Evolutionary conservation across 1,284 basidiomycete genomes (phyloP).

Genomic region (Pseudomicrostroma phylloplanum): DNA sequence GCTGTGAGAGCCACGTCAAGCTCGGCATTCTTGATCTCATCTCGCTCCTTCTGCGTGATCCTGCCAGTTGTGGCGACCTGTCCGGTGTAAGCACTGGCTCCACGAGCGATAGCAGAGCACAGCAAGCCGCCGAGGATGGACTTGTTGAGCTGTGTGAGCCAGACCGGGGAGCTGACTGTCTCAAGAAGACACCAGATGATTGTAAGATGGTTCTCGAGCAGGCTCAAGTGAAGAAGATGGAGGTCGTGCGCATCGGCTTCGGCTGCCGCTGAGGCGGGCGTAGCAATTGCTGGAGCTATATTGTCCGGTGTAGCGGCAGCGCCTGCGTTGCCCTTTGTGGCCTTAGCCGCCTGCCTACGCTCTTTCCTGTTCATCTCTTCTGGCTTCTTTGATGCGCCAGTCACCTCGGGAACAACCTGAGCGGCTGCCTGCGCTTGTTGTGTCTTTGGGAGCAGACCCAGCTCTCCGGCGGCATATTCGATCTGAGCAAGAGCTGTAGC

Average conservation of each 20-base stretch:
- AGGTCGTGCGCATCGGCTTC: slow-evolving; percentile 8
- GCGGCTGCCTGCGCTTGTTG: not conserved
- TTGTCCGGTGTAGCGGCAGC: not conserved
- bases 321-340: not conserved
- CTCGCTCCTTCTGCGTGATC: not conserved
- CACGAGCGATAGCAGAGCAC: slow-evolving; percentile 1
- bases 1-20: slow-evolving; percentile 1
- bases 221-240: slow-evolving; percentile 1
- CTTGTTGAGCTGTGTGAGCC: slow-evolving; percentile 5
- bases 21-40: not conserved
- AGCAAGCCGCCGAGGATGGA: slow-evolving; percentile 4
- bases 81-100: not conserved
- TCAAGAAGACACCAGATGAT: slow-evolving; percentile 14
- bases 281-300: slow-evolving; percentile 13
- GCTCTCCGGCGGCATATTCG: slow-evolving; percentile 4
- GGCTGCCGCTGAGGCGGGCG: slow-evolving; percentile 18
- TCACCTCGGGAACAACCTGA: not conserved
- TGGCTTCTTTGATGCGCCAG: slow-evolving; percentile 25
- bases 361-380: slow-evolving; percentile 50
- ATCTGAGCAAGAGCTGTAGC: slow-evolving; percentile 7
- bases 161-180: slow-evolving; percentile 2
- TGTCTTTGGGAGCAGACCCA: slow-evolving; percentile 2
- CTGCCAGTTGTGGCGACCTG: not conserved
- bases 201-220: slow-evolving; percentile 14
- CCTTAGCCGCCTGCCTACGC: slow-evolving; percentile 39